Base-by-base conservation (phyloP, 257 asterid genomes). In the Primulina huaijiensis region DNA sequence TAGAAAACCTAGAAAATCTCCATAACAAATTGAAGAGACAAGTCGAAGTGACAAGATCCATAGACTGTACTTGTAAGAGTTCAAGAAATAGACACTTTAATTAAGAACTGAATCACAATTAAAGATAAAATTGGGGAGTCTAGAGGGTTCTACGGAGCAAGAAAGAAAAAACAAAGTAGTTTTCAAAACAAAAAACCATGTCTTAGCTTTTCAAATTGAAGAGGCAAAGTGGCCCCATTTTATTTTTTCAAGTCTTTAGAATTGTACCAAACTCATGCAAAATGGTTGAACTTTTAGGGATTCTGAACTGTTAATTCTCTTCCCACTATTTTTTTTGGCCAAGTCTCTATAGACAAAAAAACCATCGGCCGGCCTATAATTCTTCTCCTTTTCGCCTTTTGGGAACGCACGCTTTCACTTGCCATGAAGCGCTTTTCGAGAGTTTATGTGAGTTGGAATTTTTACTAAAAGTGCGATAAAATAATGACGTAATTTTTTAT, bases 351-450 rank as follows among this genome's bases (percentile, higher is more conserved):
- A 75, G 77, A 81, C 86, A 80, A 78, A 84, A 84, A 79, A 75
- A 71, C 82, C 83, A 83, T 89, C 84, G 83, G 52, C 17, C n/a
- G 52, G 17, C 52, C 17, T 40, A 40, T 40, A 40, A 40, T 40
- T 74, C 65, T 76, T 73, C 81, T 65, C 74, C 78, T 72, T 77
- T 81, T 71, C 16, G 60, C 84, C 25, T 23, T 23, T 23, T 23
- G 25, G 71, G 59, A 81, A 79, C 95, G 95, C 35, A 31, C 35
- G 35, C 35, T 31, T 82, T 90, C 85, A 81, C 97, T 88, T 85
- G 76, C 86, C 93, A 84, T 82, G 82, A 86, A 91, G 91, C 93
- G 87, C 86, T 82, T 84, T 82, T 80, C 80, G 86, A 82, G 83
- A 77, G 78, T 73, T 73, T 64, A 31, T 6, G 34, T 65, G 8